These are phyloP conservation scores for Schwanniomyces pseudopolymorphus DNA, from an alignment of 805 yeast genomes.

Conservation along the genomic window DNA sequence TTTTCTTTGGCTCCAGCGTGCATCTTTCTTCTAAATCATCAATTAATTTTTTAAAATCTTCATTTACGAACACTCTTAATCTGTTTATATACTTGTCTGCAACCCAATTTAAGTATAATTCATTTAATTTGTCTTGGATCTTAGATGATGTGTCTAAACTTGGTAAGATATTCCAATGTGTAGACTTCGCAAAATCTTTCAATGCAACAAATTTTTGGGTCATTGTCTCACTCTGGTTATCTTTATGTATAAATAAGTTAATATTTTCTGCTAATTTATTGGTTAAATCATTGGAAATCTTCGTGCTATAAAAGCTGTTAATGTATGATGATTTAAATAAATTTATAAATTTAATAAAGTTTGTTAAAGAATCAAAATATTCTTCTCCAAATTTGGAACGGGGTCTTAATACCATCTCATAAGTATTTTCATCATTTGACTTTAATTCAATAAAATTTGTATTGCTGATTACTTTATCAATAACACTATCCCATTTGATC, in stretches of 20 bases:
- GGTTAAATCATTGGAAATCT: slow-evolving; percentile 28
- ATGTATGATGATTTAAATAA: slow-evolving; percentile 17
- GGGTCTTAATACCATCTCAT: background rate
- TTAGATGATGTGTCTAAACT: slow-evolving; percentile 5
- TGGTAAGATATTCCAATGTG: slow-evolving; percentile 14
- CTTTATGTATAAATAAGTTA: slow-evolving; percentile 12
- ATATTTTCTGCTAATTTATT: slow-evolving; percentile 31
- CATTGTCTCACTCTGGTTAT: slow-evolving; percentile 8
- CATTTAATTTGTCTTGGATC: slow-evolving; percentile 16
- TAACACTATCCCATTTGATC: slow-evolving; percentile 9
- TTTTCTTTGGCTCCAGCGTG: slow-evolving; percentile 10
- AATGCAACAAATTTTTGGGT: slow-evolving; percentile 20
- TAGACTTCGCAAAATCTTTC: slow-evolving; percentile 7
- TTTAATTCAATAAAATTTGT: background rate
- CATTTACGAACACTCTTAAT: slow-evolving; percentile 21
- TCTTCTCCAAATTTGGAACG: background rate
- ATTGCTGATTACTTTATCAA: slow-evolving; percentile 5
- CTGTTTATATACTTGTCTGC: slow-evolving; percentile 31
- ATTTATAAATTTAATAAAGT: slow-evolving; percentile 31
- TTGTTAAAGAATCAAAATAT: slow-evolving; percentile 21
- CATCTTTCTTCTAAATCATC: slow-evolving; percentile 10
- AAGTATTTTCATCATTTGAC: background rate
- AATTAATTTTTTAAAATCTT: slow-evolving; percentile 9
- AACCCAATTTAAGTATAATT: slow-evolving; percentile 30
- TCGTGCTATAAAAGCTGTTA: slow-evolving; percentile 24